phyloP scores from a whole-genome alignment of 805 yeast species.

The Kluyveromyces wickerhamii region DNA sequence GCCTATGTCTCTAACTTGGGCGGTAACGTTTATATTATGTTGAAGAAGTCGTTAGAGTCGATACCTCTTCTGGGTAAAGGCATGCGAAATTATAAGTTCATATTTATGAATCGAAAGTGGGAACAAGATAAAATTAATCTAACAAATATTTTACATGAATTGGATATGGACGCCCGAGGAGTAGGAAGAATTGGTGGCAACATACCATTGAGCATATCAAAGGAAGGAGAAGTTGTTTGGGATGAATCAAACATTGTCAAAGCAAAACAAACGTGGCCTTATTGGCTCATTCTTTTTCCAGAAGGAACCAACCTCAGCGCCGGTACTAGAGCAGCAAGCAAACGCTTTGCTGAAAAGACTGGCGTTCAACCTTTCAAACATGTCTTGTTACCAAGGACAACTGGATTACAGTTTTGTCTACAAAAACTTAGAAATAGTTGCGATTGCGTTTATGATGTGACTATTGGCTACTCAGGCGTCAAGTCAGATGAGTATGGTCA shows the following conservation, averaged over 20 bases:
- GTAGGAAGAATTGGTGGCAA: constrained; percentile 42
- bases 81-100: constrained; percentile 69
- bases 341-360: constrained; percentile 46
- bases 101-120: constrained; percentile 84
- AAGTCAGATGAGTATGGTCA: constrained; percentile 62
- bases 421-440: constrained; percentile 45
- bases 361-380: constrained; percentile 46
- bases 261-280: constrained; percentile 40
- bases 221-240: constrained; percentile 25
- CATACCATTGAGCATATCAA: constrained; percentile 17
- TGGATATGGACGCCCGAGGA: constrained; percentile 58
- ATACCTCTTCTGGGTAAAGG: constrained; percentile 82
- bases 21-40: constrained; percentile 59
- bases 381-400: constrained; percentile 71
- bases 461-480: constrained; percentile 77
- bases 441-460: constrained; percentile 65
- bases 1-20: constrained; percentile 60
- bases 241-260: constrained; percentile 15
- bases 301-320: constrained; percentile 87
- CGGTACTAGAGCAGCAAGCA: constrained; percentile 52
- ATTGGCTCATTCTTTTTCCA: constrained; percentile 74
- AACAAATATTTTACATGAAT: constrained; percentile 43
- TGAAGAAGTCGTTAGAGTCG: constrained; percentile 63
- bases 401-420: constrained; percentile 69
- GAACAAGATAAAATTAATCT: constrained; percentile 57